Percentiles rank a stretch among this genome's conserved stretches.
These are phyloP conservation scores for Cenococcum geophilum DNA, from an alignment of 495 filamentous ascomycete species.

Conservation along the genomic window DNA sequence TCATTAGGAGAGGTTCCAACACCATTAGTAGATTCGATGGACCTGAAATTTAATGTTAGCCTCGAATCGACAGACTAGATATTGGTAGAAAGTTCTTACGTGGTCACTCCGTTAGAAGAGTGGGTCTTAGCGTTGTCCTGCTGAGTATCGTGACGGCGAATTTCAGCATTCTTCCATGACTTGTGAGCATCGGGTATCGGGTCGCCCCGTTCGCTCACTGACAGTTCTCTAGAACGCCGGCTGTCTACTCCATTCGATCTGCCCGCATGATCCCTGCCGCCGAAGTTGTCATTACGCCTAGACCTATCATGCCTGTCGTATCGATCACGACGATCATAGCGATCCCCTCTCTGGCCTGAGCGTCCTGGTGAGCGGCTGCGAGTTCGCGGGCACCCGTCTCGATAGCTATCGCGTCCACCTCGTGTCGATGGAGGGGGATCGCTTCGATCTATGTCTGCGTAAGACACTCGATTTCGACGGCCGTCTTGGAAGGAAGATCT, in stretches of 20 bases:
- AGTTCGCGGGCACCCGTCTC: slow-evolving; percentile 30
- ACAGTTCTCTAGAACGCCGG: slow-evolving; percentile 50
- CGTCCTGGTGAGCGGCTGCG: slow-evolving; percentile 6
- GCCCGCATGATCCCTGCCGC: background rate
- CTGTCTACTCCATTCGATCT: slow-evolving; percentile 8
- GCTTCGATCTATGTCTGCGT: slow-evolving; percentile 62
- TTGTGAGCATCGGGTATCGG: slow-evolving; percentile 46
- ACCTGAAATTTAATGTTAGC: background rate
- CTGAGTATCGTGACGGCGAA: slow-evolving; percentile 38
- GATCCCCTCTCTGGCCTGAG: background rate
- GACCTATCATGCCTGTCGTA: background rate
- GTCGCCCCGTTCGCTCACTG: slow-evolving; percentile 57
- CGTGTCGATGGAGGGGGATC: background rate
- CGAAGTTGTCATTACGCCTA: background rate
- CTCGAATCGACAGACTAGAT: background rate
- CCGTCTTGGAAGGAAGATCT: slow-evolving; percentile 10
- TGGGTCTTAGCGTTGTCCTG: slow-evolving; percentile 18
- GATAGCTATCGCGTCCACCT: slow-evolving; percentile 26
- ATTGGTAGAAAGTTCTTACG: background rate
- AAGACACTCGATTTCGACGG: slow-evolving; percentile 44
- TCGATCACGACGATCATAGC: slow-evolving; percentile 19
- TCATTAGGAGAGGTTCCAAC: background rate
- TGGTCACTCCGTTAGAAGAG: background rate
- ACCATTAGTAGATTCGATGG: background rate
- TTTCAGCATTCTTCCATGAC: slow-evolving; percentile 42